Percentiles rank a stretch among this genome's conserved stretches.
Conservation (phyloP, 2,329 filamentous ascomycete genomes). For the Fusarium verrucosum region DNA sequence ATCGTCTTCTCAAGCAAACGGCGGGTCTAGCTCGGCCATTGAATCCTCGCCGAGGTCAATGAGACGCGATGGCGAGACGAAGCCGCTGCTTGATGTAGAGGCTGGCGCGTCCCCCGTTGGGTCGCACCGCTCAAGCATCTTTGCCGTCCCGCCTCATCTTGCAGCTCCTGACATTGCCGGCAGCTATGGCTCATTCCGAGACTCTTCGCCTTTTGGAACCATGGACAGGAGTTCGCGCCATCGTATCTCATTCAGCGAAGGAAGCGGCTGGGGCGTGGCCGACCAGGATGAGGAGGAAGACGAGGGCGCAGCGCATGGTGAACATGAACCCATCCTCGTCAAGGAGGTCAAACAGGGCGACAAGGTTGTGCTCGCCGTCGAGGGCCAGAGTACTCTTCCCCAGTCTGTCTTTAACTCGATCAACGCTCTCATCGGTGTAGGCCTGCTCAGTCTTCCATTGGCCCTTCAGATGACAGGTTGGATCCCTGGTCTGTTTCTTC, state of each 20-base stretch:
- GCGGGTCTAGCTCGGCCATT: constrained; percentile 39
- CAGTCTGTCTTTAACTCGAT: constrained; percentile 98
- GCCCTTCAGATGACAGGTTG: constrained; percentile 89
- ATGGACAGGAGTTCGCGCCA: constrained; percentile 52
- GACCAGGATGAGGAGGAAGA: constrained; percentile 45
- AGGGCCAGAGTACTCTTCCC: constrained; percentile 93
- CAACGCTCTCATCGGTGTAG: constrained; percentile 91
- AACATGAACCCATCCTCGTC: constrained; percentile 80
- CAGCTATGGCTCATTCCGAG: constrained; percentile 69
- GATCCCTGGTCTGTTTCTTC: constrained; percentile 80
- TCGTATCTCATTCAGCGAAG: constrained; percentile 59
- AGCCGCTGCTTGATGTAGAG: constrained; percentile 57
- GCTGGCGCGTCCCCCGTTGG: constrained; percentile 46
- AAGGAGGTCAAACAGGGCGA: constrained; percentile 91
- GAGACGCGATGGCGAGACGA: constrained; percentile 58
- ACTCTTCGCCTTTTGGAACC: constrained; percentile 62
- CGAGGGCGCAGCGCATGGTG: constrained; percentile 59
- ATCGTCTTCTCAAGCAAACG: constrained; percentile 33
- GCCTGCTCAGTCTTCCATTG: constrained; percentile 86
- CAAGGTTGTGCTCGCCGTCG: constrained; percentile 81
- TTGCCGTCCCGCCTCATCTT: constrained; percentile 67
- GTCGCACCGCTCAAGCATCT: constrained; percentile 56
- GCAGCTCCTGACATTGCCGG: constrained; percentile 75
- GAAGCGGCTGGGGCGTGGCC: constrained; percentile 46
- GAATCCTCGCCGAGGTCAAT: constrained; percentile 22